phyloP scores from a whole-genome alignment of 352 stramenopile genomes.

The Phytophthora sojae region DNA sequence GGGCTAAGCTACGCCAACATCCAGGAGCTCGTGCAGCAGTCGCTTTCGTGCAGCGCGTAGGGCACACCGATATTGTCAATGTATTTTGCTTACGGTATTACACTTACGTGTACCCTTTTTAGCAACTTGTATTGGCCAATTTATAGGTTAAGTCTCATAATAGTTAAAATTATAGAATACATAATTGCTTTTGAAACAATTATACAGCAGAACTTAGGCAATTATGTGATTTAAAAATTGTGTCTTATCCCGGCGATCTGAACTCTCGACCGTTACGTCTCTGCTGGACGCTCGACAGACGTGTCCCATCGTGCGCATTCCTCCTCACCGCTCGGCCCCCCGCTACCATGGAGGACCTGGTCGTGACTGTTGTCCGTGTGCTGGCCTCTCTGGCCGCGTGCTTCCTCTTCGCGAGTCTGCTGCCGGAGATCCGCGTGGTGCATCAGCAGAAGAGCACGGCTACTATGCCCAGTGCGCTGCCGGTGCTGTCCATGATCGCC shows the following conservation, averaged over 20 bases:
- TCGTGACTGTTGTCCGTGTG: constrained; percentile 46
- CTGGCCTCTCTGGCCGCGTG: constrained; percentile 53
- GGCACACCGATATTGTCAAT: too few species aligned
- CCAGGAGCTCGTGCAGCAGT: constrained; percentile 26
- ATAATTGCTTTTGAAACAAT: too few species aligned
- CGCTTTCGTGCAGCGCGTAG: constrained; percentile 6
- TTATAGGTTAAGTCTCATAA: too few species aligned
- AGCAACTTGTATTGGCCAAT: too few species aligned
- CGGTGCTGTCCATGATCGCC: constrained; percentile 67
- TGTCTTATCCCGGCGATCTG: neutral
- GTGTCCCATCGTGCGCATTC: constrained; percentile 2
- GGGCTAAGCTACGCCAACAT: constrained; percentile 40
- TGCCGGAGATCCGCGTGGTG: constrained; percentile 48
- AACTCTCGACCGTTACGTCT: constrained; percentile 3
- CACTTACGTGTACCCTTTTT: too few species aligned
- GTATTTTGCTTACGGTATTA: too few species aligned
- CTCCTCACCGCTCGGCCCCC: neutral
- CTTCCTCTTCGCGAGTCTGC: constrained; percentile 56
- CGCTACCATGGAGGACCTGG: constrained; percentile 32
- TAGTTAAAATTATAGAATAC: too few species aligned
- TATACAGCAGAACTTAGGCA: too few species aligned
- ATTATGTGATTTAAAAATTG: too few species aligned
- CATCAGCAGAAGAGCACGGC: constrained; percentile 39
- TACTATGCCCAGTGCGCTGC: constrained; percentile 48
- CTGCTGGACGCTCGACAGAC: neutral